phyloP scores from a whole-genome alignment of 305 asterid genomes.

The Andrographis paniculata region DNA sequence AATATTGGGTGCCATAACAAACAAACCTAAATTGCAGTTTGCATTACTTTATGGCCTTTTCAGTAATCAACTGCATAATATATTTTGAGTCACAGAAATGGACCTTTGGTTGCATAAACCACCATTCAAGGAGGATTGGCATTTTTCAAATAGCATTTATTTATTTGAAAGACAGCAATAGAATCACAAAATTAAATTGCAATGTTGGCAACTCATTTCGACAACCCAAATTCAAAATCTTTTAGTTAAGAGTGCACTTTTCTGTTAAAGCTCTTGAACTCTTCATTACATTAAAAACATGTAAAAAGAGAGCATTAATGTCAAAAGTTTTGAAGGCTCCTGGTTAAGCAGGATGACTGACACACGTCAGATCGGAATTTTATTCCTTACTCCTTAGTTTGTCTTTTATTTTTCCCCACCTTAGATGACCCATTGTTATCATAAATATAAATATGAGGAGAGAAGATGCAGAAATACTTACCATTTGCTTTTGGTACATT shows the following conservation, averaged over 20 bases:
- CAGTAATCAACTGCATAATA: too few species aligned
- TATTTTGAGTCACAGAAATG: too few species aligned
- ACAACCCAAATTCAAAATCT: neutral
- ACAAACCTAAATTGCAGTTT: too few species aligned
- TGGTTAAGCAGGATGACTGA: too few species aligned
- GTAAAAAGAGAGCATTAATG: slow-evolving; percentile 1
- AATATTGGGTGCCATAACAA: too few species aligned
- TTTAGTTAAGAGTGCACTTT: neutral
- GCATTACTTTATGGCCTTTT: too few species aligned
- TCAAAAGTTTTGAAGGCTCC: neutral
- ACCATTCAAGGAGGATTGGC: neutral
- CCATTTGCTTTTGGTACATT: slow-evolving; percentile 97
- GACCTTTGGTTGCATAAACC: neutral
- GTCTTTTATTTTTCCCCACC: slow-evolving; percentile 2
- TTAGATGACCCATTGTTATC: slow-evolving; percentile 9
- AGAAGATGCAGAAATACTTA: slow-evolving; percentile 24
- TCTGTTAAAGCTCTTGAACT: neutral
- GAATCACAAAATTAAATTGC: neutral
- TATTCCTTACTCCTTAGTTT: neutral
- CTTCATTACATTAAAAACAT: neutral
- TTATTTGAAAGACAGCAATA: too few species aligned
- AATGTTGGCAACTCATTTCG: neutral
- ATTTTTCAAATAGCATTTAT: too few species aligned
- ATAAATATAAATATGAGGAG: slow-evolving; percentile 9
- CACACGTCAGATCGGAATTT: neutral